Percentiles rank a stretch among this genome's conserved stretches.
These are phyloP conservation scores for Tetrapyrgos nigripes DNA, from an alignment of 1,284 basidiomycete species.

Conservation along the genomic window DNA sequence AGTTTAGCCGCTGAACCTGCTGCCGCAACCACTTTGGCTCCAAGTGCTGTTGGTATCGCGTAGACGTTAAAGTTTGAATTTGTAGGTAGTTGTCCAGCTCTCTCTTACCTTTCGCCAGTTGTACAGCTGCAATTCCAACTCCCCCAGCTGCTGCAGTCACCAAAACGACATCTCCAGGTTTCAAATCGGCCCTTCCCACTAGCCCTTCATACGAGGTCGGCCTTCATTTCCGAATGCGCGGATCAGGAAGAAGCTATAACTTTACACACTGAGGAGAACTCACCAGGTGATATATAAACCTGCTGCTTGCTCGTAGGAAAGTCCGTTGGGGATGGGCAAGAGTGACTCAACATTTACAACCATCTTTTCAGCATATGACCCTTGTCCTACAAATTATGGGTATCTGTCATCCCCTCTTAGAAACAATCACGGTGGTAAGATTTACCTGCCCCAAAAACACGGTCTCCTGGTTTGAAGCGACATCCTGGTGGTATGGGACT, in stretches of 20 bases:
- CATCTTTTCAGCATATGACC: slow-evolving; percentile 80
- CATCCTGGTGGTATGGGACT: slow-evolving; percentile 88
- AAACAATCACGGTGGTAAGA: neutral
- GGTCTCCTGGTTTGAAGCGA: slow-evolving; percentile 81
- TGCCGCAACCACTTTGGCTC: slow-evolving; percentile 83
- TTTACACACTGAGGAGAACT: neutral
- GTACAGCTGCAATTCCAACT: slow-evolving; percentile 85
- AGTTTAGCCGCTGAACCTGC: slow-evolving; percentile 75
- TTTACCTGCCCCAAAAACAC: slow-evolving; percentile 84
- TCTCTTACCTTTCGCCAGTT: slow-evolving; percentile 80
- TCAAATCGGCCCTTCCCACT: slow-evolving; percentile 82
- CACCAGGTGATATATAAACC: slow-evolving; percentile 79
- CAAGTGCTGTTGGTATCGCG: slow-evolving; percentile 54
- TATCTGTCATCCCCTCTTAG: neutral
- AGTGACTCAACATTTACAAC: slow-evolving; percentile 29
- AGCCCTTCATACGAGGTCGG: slow-evolving; percentile 91
- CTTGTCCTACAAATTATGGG: slow-evolving; percentile 51
- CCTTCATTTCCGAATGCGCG: slow-evolving; percentile 22
- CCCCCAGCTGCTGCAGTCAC: slow-evolving; percentile 92
- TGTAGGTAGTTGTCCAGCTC: slow-evolving; percentile 3
- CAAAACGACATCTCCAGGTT: slow-evolving; percentile 87
- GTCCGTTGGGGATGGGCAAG: slow-evolving; percentile 25
- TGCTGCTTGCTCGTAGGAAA: slow-evolving; percentile 32
- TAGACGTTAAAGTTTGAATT: neutral
- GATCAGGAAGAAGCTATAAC: too few relatives aligned